These are phyloP conservation scores for Lophiotrema nucula DNA, from an alignment of 495 filamentous ascomycete species.

Conservation along the genomic window DNA sequence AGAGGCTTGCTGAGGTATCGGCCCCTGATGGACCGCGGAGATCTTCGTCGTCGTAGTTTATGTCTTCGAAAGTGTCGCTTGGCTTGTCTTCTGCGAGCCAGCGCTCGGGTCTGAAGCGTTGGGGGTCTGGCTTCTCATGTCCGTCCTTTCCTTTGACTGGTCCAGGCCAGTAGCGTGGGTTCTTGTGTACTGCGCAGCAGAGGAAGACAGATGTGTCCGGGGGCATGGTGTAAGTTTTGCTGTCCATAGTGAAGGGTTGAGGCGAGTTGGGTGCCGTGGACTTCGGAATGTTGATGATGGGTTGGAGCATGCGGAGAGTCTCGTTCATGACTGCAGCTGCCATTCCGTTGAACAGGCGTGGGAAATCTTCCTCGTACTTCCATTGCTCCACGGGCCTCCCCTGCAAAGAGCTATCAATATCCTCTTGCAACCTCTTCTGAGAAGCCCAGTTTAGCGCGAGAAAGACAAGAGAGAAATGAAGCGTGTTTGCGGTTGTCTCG, in stretches of 20 bases:
- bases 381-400: constrained; percentile 52
- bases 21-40: constrained; percentile 55
- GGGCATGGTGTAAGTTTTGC: constrained; percentile 52
- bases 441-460: constrained; percentile 58
- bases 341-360: constrained; percentile 57
- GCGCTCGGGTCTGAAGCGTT: constrained; percentile 53
- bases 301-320: constrained; percentile 61
- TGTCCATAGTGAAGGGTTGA: constrained; percentile 54
- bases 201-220: constrained; percentile 49
- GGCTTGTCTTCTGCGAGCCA: constrained; percentile 55
- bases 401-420: constrained; percentile 58
- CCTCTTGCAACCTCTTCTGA: constrained; percentile 60
- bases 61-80: constrained; percentile 42
- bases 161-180: constrained; percentile 57
- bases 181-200: constrained; percentile 53
- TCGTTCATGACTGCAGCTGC: constrained; percentile 69
- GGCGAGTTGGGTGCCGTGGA: constrained; percentile 46
- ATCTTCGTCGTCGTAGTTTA: constrained; percentile 51
- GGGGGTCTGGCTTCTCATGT: constrained; percentile 43
- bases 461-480: constrained; percentile 61
- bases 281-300: constrained; percentile 63
- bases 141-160: neutral
- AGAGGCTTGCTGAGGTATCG: constrained; percentile 55
- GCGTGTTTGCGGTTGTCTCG: constrained; percentile 66
- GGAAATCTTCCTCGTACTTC: constrained; percentile 61